Percentiles rank a stretch among this genome's conserved stretches.
Evolutionary conservation across 106 monocot genomes (phyloP).

Genomic region (Allium sativum): DNA sequence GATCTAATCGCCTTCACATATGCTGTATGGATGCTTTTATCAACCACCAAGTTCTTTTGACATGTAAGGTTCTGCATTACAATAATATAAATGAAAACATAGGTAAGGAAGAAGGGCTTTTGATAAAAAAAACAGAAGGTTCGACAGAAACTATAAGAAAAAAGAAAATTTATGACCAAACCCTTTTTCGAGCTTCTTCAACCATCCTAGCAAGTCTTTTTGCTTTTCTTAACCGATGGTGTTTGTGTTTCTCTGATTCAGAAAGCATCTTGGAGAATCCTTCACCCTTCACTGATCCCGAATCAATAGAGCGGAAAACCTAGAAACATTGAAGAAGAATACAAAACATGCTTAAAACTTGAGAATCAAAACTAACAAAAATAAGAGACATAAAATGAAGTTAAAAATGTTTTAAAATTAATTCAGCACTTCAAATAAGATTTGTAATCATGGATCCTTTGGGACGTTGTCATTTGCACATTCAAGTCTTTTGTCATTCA

Average conservation of each 20-base stretch:
- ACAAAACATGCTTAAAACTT: not conserved
- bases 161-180: not conserved
- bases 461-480: too few species aligned
- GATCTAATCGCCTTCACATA: conserved; percentile 95
- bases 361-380: not conserved
- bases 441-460: too few species aligned
- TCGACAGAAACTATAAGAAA: too few species aligned
- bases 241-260: conserved; percentile 16
- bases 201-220: conserved; percentile 6
- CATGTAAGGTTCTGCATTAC: conserved; percentile 72
- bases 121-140: too few species aligned
- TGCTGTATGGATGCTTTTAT: conserved; percentile 94
- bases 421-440: too few species aligned
- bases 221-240: conserved; percentile 8
- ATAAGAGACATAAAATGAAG: conserved; percentile 4
- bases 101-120: not conserved
- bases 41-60: conserved; percentile 74
- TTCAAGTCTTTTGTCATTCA: too few species aligned
- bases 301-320: conserved; percentile 75
- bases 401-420: not conserved
- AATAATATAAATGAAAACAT: not conserved
- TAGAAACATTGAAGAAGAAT: conserved; percentile 8
- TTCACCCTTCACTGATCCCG: conserved; percentile 78
- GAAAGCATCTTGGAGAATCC: conserved; percentile 52
- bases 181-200: conserved; percentile 10